Percentiles rank a stretch among this genome's conserved stretches.
Conservation (phyloP, 805 yeast species). For the Monosporozyma unispora region DNA sequence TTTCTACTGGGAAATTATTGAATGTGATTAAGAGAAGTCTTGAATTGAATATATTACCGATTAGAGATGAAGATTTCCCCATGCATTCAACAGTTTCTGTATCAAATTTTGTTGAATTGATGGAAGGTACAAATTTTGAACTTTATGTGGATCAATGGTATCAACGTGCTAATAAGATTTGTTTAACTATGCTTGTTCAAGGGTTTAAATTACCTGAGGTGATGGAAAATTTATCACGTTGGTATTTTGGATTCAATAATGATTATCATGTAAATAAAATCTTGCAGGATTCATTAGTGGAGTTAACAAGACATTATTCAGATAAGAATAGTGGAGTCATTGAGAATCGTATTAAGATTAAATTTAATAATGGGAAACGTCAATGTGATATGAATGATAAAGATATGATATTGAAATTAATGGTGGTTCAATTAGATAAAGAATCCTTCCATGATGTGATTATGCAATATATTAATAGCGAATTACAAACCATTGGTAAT, state of each 20-base stretch:
- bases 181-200: slow-evolving; percentile 47
- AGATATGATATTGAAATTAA: slow-evolving; percentile 21
- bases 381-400: no score
- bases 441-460: slow-evolving; percentile 17
- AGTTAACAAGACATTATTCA: slow-evolving; percentile 18
- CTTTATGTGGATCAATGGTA: slow-evolving; percentile 54
- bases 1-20: slow-evolving; percentile 77
- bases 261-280: slow-evolving; percentile 21
- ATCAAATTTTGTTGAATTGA: slow-evolving; percentile 11
- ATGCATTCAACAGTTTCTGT: not conserved
- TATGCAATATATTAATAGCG: slow-evolving; percentile 9
- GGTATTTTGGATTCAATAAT: slow-evolving; percentile 37
- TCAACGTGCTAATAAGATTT: slow-evolving; percentile 52
- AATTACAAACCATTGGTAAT: slow-evolving; percentile 2
- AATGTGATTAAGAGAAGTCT: slow-evolving; percentile 43
- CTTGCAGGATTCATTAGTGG: slow-evolving; percentile 19
- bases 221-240: slow-evolving; percentile 42
- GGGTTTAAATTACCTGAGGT: slow-evolving; percentile 49
- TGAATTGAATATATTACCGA: slow-evolving; percentile 12
- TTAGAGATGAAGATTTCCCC: slow-evolving; percentile 15
- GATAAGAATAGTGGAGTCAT: slow-evolving; percentile 7
- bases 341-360: slow-evolving; percentile 27
- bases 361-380: slow-evolving; percentile 12
- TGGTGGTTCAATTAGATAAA: slow-evolving; percentile 35
- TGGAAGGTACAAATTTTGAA: slow-evolving; percentile 38